phyloP scores from a whole-genome alignment of 768 basidiomycete genomes.

The Leccinum boreale region DNA sequence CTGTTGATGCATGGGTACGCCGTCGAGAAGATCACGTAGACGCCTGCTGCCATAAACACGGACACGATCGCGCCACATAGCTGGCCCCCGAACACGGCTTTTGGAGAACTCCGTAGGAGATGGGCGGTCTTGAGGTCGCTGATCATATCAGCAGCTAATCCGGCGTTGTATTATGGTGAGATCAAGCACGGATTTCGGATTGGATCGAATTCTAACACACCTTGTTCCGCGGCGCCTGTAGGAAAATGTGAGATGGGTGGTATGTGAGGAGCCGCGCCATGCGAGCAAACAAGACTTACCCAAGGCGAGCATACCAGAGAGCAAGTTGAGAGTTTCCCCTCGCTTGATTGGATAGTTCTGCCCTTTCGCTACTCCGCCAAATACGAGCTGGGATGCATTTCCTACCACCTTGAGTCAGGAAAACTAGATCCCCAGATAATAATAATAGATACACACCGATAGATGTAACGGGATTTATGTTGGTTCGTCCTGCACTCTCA shows the following conservation, averaged over 20 bases:
- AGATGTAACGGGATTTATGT: slow-evolving; percentile 59
- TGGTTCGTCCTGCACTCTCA: slow-evolving; percentile 56
- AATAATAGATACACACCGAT: slow-evolving; percentile 33
- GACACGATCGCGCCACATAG: slow-evolving; percentile 56
- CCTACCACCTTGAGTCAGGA: slow-evolving; percentile 16
- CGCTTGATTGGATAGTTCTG: slow-evolving; percentile 21
- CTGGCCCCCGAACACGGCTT: slow-evolving; percentile 60
- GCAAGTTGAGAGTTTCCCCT: slow-evolving; percentile 18
- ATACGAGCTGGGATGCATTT: slow-evolving; percentile 57
- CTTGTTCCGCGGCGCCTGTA: slow-evolving; percentile 25
- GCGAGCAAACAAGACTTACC: slow-evolving; percentile 2
- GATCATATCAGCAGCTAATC: slow-evolving; percentile 56
- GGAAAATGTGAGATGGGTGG: not conserved
- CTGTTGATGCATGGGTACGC: slow-evolving; percentile 56
- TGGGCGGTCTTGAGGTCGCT: slow-evolving; percentile 70
- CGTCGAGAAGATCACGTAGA: slow-evolving; percentile 61
- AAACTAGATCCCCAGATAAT: not conserved
- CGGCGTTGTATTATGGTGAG: not conserved
- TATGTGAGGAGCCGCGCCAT: not conserved
- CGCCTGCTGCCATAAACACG: slow-evolving; percentile 54
- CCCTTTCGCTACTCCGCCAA: slow-evolving; percentile 58
- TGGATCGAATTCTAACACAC: slow-evolving; percentile 2
- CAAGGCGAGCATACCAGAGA: slow-evolving; percentile 27
- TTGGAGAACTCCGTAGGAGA: slow-evolving; percentile 61
- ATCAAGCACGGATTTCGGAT: not conserved